phyloP scores from a whole-genome alignment of 495 filamentous ascomycete genomes.

The Talaromyces ruber region DNA sequence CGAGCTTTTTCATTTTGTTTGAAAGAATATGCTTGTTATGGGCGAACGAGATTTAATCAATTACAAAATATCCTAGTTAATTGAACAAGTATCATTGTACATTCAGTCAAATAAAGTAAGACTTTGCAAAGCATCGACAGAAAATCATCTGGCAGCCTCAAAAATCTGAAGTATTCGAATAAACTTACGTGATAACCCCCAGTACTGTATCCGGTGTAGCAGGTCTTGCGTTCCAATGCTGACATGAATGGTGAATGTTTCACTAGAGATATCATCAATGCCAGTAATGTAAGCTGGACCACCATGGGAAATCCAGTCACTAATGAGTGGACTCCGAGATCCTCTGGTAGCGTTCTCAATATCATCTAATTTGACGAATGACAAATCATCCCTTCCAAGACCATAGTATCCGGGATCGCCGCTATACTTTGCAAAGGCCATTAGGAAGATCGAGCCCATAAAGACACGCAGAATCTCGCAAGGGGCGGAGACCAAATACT shows the following conservation, averaged over 20 bases:
- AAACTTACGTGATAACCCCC: conserved; percentile 2
- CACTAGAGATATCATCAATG: neutral
- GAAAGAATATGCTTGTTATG: neutral
- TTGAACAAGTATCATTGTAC: neutral
- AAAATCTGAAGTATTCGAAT: conserved; percentile 3
- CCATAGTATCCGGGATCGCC: neutral
- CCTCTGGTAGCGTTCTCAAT: neutral
- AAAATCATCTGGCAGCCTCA: neutral
- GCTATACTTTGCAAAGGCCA: conserved; percentile 1
- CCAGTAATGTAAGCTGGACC: neutral
- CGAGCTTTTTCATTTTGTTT: neutral
- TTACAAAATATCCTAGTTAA: neutral
- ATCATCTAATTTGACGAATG: neutral
- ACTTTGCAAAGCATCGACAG: neutral
- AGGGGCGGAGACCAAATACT: conserved; percentile 4
- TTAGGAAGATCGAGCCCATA: conserved; percentile 4
- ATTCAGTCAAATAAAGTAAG: neutral
- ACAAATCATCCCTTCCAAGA: neutral
- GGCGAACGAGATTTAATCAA: neutral
- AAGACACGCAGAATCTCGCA: conserved; percentile 4
- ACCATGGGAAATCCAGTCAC: neutral
- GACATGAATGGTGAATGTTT: neutral
- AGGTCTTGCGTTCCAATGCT: neutral
- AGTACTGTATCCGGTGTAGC: neutral
- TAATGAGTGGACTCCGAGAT: neutral